phyloP scores from a whole-genome alignment of 345 rosid species.

The Noccaea caerulescens region DNA sequence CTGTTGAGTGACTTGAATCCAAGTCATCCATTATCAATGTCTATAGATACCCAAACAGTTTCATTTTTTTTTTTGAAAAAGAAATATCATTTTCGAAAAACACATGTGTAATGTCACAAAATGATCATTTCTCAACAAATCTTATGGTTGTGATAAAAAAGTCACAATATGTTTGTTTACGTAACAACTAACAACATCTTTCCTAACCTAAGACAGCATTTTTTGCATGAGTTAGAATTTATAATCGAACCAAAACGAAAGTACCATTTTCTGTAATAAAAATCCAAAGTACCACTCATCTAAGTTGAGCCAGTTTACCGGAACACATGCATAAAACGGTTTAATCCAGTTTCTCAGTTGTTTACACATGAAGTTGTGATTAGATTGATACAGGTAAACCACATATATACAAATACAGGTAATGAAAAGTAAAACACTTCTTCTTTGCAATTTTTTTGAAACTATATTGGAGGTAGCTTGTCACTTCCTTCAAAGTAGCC shows the following conservation, averaged over 20 bases:
- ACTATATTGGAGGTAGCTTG: conserved; percentile 29
- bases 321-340: conserved; percentile 21
- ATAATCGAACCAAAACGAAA: not conserved
- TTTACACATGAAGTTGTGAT: conserved; percentile 15
- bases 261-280: no score
- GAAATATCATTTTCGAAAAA: not conserved
- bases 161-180: conserved; percentile 25
- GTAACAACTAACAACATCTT: conserved; percentile 25
- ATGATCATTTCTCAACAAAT: conserved; percentile 32
- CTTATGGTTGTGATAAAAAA: conserved; percentile 28
- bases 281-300: conserved; percentile 10
- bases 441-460: conserved; percentile 1
- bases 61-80: not conserved
- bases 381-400: not conserved
- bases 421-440: conserved; percentile 3
- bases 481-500: conserved; percentile 38
- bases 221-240: not conserved
- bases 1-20: conserved; percentile 37
- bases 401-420: conserved; percentile 4
- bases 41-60: conserved; percentile 15
- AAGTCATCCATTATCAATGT: conserved; percentile 42
- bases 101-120: conserved; percentile 18
- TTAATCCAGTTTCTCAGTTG: conserved; percentile 14
- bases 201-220: not conserved
- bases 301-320: conserved; percentile 6